Conservation (phyloP, 441 rosid species). For the Brassica balearica region DNA sequence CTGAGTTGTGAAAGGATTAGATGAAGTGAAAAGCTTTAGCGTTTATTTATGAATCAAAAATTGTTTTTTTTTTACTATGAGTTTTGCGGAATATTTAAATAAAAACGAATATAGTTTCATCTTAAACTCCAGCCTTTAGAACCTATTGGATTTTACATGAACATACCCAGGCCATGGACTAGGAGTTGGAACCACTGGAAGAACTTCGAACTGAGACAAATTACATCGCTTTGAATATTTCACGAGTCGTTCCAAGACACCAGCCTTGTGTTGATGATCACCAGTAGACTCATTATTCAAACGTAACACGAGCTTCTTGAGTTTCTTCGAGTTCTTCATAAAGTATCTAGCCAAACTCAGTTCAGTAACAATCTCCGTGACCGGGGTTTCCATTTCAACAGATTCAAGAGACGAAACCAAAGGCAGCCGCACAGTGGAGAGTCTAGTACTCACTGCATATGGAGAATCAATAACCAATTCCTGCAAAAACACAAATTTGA, state of each 20-base stretch:
- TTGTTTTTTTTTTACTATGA: background rate
- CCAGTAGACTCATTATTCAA: constrained; percentile 3
- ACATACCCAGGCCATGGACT: background rate
- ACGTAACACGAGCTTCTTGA: constrained; percentile 9
- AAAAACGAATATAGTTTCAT: background rate
- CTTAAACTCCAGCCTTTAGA: background rate
- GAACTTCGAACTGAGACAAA: constrained; percentile 20
- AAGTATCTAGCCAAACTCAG: constrained; percentile 24
- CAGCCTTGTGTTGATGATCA: constrained; percentile 3
- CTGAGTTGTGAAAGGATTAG: background rate
- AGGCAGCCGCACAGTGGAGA: background rate
- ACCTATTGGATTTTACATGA: background rate
- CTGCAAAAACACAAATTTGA: background rate
- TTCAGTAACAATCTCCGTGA: background rate
- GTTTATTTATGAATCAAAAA: background rate
- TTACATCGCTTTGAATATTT: constrained; percentile 1
- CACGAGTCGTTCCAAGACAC: constrained; percentile 1
- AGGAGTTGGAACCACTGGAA: constrained; percentile 13
- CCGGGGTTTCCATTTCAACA: constrained; percentile 14
- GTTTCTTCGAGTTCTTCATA: background rate
- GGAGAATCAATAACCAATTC: background rate
- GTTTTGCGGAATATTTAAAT: background rate
- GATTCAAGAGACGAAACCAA: constrained; percentile 26
- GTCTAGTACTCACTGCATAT: too few species aligned
- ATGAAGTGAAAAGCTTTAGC: background rate